A percentile compares a stretch with the other conserved stretches of the same genome.
phyloP scores from a whole-genome alignment of 805 yeast species.

The Torulaspora delbrueckii region DNA sequence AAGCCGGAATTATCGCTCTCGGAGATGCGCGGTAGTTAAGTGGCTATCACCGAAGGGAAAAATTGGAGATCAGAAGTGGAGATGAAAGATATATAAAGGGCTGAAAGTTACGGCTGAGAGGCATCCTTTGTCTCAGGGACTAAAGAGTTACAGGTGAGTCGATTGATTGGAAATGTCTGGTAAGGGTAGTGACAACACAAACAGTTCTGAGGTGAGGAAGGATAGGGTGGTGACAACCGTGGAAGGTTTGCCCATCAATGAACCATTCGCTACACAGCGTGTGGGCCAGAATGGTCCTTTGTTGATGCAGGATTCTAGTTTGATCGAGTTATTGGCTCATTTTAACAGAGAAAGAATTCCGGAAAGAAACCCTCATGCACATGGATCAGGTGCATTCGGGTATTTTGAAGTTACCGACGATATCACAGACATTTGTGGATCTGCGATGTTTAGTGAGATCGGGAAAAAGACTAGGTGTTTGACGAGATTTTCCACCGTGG shows the following conservation, averaged over 20 bases:
- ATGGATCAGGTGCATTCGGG: conserved; percentile 90
- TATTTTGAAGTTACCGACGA: conserved; percentile 84
- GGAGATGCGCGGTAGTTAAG: conserved; percentile 1
- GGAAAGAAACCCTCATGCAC: conserved; percentile 90
- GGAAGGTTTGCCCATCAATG: conserved; percentile 71
- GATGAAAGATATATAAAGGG: conserved; percentile 4
- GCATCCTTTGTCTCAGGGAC: too few species aligned
- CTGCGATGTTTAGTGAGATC: conserved; percentile 63
- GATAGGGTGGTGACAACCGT: conserved; percentile 63
- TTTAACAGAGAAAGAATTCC: conserved; percentile 89
- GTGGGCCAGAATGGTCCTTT: conserved; percentile 74
- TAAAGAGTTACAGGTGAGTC: too few species aligned
- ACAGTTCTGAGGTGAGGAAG: conserved; percentile 27
- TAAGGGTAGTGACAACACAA: conserved; percentile 23
- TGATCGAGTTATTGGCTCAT: conserved; percentile 78
- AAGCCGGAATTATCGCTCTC: background rate
- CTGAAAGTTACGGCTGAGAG: background rate
- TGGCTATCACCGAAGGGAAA: conserved; percentile 4
- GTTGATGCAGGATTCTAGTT: conserved; percentile 72
- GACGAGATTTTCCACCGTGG: conserved; percentile 71
- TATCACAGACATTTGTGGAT: conserved; percentile 63
- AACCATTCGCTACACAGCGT: conserved; percentile 72
- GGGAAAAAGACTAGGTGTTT: conserved; percentile 76
- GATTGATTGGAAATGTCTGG: background rate
- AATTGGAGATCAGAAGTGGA: conserved; percentile 1